A percentile compares a stretch with the other conserved stretches of the same genome.
phyloP scores from a whole-genome alignment of 495 filamentous ascomycete genomes.

The Tuber indicum region DNA sequence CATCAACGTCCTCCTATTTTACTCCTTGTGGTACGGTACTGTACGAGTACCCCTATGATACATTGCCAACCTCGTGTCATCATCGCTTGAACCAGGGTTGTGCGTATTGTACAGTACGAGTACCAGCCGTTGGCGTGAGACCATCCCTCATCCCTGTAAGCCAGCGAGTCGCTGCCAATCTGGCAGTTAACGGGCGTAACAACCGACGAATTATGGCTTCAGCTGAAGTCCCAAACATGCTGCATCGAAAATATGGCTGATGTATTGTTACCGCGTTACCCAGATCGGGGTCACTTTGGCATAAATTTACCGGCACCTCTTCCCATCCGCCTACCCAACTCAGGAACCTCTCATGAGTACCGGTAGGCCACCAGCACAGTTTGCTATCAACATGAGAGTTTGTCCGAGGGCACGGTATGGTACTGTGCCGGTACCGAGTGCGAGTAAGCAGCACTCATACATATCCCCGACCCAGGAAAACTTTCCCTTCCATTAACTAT shows the following conservation, averaged over 20 bases:
- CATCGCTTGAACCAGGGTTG: background rate
- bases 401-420: background rate
- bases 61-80: conserved; percentile 4
- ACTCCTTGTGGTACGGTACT: background rate
- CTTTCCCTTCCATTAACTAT: background rate
- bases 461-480: background rate
- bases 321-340: background rate
- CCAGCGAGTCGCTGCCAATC: background rate
- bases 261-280: background rate
- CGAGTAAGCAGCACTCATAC: background rate
- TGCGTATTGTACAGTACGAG: background rate
- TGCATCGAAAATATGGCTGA: background rate
- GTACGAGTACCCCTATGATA: too few relatives aligned
- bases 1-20: background rate
- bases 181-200: conserved; percentile 3
- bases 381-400: background rate
- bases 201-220: background rate
- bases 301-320: background rate
- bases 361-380: background rate
- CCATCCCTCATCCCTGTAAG: conserved; percentile 1
- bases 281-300: background rate
- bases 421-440: background rate
- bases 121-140: background rate
- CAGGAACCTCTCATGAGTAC: background rate
- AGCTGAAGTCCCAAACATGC: background rate